phyloP scores from a whole-genome alignment of 371 early-diverging fungal genomes.

The Capniomyces stellatus region DNA sequence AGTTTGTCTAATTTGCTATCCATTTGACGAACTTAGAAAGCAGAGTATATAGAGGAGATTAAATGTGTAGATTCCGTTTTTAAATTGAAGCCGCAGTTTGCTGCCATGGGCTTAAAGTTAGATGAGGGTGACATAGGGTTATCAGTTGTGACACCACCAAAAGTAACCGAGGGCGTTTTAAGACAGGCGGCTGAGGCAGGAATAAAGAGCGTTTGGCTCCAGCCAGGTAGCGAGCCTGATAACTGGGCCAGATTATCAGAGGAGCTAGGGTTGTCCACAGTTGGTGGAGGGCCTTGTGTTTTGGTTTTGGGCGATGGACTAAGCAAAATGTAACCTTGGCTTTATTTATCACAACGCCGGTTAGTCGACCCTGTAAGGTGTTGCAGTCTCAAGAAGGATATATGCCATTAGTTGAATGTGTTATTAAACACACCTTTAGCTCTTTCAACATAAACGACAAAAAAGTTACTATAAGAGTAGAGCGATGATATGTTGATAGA shows the following conservation, averaged over 20 bases:
- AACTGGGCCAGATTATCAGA: conserved; percentile 31
- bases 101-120: too few species aligned
- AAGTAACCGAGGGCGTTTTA: conserved; percentile 39
- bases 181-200: conserved; percentile 40
- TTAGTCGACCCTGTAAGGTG: too few species aligned
- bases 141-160: conserved; percentile 66
- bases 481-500: neutral
- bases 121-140: conserved; percentile 32
- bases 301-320: conserved; percentile 23
- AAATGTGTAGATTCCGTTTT: too few species aligned
- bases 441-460: neutral
- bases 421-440: too few species aligned
- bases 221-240: conserved; percentile 56
- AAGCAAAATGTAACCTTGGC: too few species aligned
- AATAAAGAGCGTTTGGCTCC: conserved; percentile 53
- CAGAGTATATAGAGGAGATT: too few species aligned
- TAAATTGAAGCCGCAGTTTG: too few species aligned
- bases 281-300: conserved; percentile 58
- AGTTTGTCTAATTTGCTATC: too few species aligned
- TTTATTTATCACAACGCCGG: too few species aligned
- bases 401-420: too few species aligned
- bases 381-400: too few species aligned
- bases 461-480: neutral
- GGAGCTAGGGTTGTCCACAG: conserved; percentile 31
- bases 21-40: too few species aligned